phyloP scores from a whole-genome alignment of 1,284 basidiomycete species.

The Vanrija pseudolonga region DNA sequence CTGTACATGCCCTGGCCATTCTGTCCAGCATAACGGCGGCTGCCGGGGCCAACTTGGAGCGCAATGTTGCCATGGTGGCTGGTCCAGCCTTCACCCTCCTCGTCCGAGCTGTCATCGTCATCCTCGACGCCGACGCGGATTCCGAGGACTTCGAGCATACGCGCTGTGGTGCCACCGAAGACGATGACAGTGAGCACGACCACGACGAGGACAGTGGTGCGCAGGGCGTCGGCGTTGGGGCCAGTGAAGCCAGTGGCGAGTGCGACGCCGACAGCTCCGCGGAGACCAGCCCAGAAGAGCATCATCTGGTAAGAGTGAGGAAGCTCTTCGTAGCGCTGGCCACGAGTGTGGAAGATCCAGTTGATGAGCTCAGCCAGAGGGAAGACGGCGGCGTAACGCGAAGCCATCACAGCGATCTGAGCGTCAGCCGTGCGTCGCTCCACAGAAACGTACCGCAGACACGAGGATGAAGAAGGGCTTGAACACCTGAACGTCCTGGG shows the following conservation, averaged over 20 bases:
- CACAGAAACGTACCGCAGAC: slow-evolving; percentile 57
- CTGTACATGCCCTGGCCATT: slow-evolving; percentile 39
- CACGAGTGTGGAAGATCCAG: slow-evolving; percentile 75
- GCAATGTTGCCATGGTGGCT: slow-evolving; percentile 38
- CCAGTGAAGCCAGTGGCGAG: slow-evolving; percentile 93
- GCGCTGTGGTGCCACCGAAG: slow-evolving; percentile 92
- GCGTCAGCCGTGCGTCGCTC: neutral
- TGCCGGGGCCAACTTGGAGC: slow-evolving; percentile 38
- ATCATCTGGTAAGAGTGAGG: slow-evolving; percentile 97
- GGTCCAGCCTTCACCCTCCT: slow-evolving; percentile 59
- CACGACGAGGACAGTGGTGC: slow-evolving; percentile 91
- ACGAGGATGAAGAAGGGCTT: slow-evolving; percentile 94
- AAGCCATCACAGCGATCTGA: slow-evolving; percentile 80
- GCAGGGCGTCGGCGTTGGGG: slow-evolving; percentile 80
- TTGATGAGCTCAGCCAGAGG: slow-evolving; percentile 96
- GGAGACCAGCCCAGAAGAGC: slow-evolving; percentile 97
- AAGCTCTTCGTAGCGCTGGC: slow-evolving; percentile 78
- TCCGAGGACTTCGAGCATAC: slow-evolving; percentile 97
- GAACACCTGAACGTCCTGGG: slow-evolving; percentile 79
- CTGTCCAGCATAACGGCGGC: slow-evolving; percentile 39
- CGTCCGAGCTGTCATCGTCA: slow-evolving; percentile 73
- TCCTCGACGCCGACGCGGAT: slow-evolving; percentile 95
- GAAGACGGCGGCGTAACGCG: slow-evolving; percentile 93
- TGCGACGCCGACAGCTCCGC: slow-evolving; percentile 95
- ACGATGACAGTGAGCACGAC: slow-evolving; percentile 93